A percentile compares a stretch with the other conserved stretches of the same genome.
Evolutionary conservation across 78 protist genomes (phyloP).

Genomic region (Polysphondylium violaceum): DNA sequence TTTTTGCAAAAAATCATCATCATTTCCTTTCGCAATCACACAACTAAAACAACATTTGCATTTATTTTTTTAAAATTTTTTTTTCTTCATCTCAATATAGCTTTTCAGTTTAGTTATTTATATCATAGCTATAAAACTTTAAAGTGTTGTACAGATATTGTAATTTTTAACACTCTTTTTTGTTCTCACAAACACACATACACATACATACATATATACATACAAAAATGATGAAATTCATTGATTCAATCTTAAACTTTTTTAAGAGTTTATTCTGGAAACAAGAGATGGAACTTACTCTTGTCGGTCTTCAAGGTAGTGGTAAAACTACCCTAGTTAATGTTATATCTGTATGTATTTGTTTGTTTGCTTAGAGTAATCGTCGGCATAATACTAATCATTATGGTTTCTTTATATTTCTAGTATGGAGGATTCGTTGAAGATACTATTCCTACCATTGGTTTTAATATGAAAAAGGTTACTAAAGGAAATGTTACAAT

Average conservation of each 20-base stretch:
- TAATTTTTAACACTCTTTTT: too few species aligned
- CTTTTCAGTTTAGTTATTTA: too few species aligned
- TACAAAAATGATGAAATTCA: conserved; percentile 3
- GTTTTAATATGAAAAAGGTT: conserved; percentile 96
- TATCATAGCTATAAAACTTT: too few species aligned
- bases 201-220: neutral
- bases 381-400: neutral
- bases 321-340: conserved; percentile 98
- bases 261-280: conserved; percentile 90
- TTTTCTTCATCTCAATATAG: too few species aligned
- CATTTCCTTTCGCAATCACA: too few species aligned
- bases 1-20: too few species aligned
- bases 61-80: too few species aligned
- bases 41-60: too few species aligned
- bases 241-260: conserved; percentile 86
- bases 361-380: neutral
- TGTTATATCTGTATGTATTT: conserved; percentile 88
- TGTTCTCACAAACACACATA: too few species aligned
- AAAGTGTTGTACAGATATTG: too few species aligned
- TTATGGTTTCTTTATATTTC: neutral
- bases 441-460: conserved; percentile 98
- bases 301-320: conserved; percentile 97
- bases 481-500: conserved; percentile 95
- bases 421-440: conserved; percentile 85
- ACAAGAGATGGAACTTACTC: conserved; percentile 98